Evolutionary conservation across 1,284 basidiomycete genomes (phyloP).

Genomic region (Gymnopus androsaceus): DNA sequence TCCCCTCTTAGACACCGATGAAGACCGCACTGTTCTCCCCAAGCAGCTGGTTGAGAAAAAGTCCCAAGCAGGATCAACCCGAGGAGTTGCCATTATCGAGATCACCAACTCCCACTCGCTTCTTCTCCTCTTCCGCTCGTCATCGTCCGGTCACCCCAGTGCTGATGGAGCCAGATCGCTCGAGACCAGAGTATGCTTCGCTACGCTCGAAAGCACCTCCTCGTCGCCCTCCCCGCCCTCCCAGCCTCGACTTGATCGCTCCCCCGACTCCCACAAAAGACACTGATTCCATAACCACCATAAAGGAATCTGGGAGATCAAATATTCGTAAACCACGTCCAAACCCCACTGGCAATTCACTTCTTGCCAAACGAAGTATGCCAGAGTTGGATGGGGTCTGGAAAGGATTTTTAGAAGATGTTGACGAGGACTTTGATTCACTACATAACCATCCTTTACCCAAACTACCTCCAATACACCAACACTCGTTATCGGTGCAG

Average conservation of each 20-base stretch:
- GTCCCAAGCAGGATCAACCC: neutral
- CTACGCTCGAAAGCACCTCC: slow-evolving; percentile 14
- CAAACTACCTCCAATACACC: neutral
- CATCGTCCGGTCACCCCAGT: neutral
- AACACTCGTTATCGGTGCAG: neutral
- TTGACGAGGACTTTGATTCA: slow-evolving; percentile 13
- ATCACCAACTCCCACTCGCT: neutral
- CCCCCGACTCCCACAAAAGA: neutral
- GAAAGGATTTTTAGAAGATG: slow-evolving; percentile 25
- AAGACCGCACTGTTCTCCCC: slow-evolving; percentile 14
- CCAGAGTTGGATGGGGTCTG: slow-evolving; percentile 29
- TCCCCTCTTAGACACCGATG: slow-evolving; percentile 5
- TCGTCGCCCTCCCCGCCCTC: slow-evolving; percentile 30
- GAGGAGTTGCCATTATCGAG: neutral
- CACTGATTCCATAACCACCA: neutral
- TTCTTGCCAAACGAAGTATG: slow-evolving; percentile 17
- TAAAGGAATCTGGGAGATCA: neutral
- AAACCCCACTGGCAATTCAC: neutral
- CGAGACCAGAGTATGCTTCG: neutral
- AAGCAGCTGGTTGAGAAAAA: slow-evolving; percentile 16
- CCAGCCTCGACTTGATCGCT: slow-evolving; percentile 26
- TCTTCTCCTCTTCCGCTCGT: neutral
- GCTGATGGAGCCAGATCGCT: neutral
- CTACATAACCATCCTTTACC: neutral
- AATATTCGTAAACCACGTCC: neutral